These are phyloP conservation scores for Alisma plantagoaquatica DNA, from an alignment of 106 monocot species.

Conservation along the genomic window DNA sequence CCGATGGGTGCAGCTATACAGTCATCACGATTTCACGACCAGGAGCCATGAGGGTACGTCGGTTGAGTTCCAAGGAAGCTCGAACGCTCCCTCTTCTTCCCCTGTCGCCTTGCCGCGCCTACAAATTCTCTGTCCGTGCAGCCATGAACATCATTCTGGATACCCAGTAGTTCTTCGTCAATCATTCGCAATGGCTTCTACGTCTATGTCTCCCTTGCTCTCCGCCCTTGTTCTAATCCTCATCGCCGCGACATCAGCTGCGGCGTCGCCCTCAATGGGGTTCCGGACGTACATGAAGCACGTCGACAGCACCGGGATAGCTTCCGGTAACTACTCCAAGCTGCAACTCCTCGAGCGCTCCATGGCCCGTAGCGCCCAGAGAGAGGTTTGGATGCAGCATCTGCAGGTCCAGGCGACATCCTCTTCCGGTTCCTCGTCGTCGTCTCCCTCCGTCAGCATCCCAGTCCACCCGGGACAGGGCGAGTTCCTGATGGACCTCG, in stretches of 20 bases:
- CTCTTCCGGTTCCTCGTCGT: conserved; percentile 6
- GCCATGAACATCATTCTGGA: too few relatives aligned
- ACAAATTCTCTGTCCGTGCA: too few relatives aligned
- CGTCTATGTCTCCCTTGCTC: too few relatives aligned
- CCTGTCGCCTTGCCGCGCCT: too few relatives aligned
- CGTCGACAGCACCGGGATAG: neutral
- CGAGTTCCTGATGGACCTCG: conserved; percentile 8
- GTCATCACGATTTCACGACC: too few relatives aligned
- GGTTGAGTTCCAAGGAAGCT: too few relatives aligned
- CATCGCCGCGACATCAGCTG: neutral
- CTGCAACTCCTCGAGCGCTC: neutral
- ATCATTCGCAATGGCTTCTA: too few relatives aligned
- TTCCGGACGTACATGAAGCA: conserved; percentile 1
- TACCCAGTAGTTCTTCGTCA: too few relatives aligned
- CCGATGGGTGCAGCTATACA: too few relatives aligned
- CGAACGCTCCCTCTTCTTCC: too few relatives aligned
- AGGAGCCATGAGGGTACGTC: too few relatives aligned
- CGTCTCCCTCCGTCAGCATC: conserved; percentile 2
- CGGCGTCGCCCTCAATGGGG: neutral
- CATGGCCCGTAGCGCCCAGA: neutral
- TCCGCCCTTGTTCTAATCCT: neutral
- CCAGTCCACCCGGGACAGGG: conserved; percentile 15
- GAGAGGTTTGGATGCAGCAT: neutral
- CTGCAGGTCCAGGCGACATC: conserved; percentile 4
- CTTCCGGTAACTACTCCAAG: conserved; percentile 12